Base-by-base conservation (phyloP, 1,284 basidiomycete genomes). In the Athelia sp. region DNA sequence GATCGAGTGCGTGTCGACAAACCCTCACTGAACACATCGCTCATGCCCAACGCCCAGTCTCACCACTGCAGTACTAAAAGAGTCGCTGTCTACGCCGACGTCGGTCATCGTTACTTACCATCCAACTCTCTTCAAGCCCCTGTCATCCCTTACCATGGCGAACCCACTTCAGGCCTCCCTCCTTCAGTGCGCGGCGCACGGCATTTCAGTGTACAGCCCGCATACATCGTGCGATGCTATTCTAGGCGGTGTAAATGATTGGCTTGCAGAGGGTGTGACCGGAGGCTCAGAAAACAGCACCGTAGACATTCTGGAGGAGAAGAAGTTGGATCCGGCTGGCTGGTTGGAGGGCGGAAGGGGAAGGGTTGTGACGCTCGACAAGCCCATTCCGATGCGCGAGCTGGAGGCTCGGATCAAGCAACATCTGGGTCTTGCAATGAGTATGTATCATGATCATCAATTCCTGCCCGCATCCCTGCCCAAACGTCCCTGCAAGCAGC, bases 101-200 rank as follows among this genome's bases (percentile, higher is more conserved):
- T 80, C 80, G n/a, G 79, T 81, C 49, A 84, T 97, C 48, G 74
- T 98, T 22, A 75, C 92, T 15, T 98, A 98, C 69, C 93, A 96
- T 64, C 90, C 93, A 3, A 81, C 91, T 32, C 91, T 98, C 59
- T 98, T 98, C 74, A 78, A 79, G 32, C 85, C 83, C 2, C 73
- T 96, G 52, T 78, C 87, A 48, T 82, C 89, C 22, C 54, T 98
- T 51, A 96, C 90, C 0, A 75, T 95, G 46, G 63, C 77, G 32
- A 87, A 88, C 58, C 81, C 93, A 0, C 73, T 97, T 13, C 93
- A 97, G 69, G 68, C 79, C 0, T 88, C 84, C 10, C 75, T 98
- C 19, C 77, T 98, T n/a, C 78, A 76, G 49, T 87, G 92, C 51
- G 84, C 85, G 0, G 84, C 90, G 0, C 75, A 81, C 3, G 93